Evolutionary conservation across 2,329 filamentous ascomycete species (phyloP), one percentile per base, ranked within the genome.

Genomic region (Aureobasidium namibiae): DNA sequence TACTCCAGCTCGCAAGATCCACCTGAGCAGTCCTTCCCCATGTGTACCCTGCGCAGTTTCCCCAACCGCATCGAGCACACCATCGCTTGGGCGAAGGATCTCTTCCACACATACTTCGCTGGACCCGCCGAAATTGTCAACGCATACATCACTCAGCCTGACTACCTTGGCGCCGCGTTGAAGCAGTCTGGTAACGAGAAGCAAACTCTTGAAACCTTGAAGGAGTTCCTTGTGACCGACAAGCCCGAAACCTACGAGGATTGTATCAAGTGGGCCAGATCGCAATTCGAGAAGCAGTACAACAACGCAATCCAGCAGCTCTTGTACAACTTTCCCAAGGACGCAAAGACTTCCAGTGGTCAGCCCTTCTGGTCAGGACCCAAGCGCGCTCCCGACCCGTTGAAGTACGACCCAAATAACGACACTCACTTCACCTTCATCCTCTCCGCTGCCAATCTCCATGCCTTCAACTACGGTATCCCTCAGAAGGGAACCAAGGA

Each of bases 31-130:
- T 95, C 94, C 1, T 97, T 99, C 81, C 94, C 94, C 0, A 97
- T 97, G 92, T 99, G 94, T 74, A 97, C 94, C 5, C 82, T 99
- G 63, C 85, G 90, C 70, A 96, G 92, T 74, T 99, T 99, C 80
- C 94, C 94, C 61, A 99, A 99, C 80, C 88, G 88, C 68, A 99
- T 99, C 68, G 92, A 99, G 76, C 94, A 99, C 74, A 97, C 94
- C 0, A 99, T 99, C 72, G 94, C 94, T 2, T 99, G 94, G 94
- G 87, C 92, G 39, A 90, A 95, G 68, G 94, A 97, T 73, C 82
- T 96, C 64, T 99, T 99, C 75, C 91, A 97, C 76, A 87, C 86
- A 29, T 90, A 87, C 66, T 99, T 97, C 68, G 91, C 95, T 66
- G 94, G 92, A 67, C 91, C 91, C 33, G 89, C 94, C 0, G 91